phyloP scores from a whole-genome alignment of 202 grass and related monocot species.

The Miscanthus sacchariflorus region DNA sequence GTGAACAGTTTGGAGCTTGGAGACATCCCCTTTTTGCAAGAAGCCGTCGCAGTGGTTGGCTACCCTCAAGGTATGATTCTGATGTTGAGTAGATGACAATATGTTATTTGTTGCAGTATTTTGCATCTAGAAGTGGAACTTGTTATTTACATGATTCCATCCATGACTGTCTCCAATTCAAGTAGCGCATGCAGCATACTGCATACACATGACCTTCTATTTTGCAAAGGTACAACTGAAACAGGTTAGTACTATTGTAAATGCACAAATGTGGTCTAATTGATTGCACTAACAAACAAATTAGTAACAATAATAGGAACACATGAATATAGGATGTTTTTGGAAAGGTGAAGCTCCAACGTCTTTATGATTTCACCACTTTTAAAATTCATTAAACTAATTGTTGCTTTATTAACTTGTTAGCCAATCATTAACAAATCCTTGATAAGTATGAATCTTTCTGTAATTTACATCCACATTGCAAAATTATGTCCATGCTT shows the following conservation, averaged over 20 bases:
- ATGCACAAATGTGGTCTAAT: constrained; percentile 27
- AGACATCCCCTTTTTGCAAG: constrained; percentile 94
- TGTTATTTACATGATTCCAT: constrained; percentile 32
- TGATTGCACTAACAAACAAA: background rate
- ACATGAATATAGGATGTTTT: constrained; percentile 17
- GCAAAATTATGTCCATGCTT: background rate
- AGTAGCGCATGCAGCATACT: background rate
- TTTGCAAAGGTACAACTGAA: constrained; percentile 7
- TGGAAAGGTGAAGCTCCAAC: background rate
- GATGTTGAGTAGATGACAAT: constrained; percentile 17
- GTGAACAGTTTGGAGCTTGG: constrained; percentile 92
- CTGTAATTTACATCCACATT: background rate
- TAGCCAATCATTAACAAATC: constrained; percentile 6
- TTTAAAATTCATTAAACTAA: constrained; percentile 12
- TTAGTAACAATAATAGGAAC: constrained; percentile 15
- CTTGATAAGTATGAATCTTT: background rate
- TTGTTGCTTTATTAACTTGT: constrained; percentile 22
- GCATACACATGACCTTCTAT: constrained; percentile 20
- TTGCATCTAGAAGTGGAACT: constrained; percentile 29
- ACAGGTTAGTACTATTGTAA: background rate
- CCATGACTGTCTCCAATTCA: constrained; percentile 7
- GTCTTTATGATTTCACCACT: constrained; percentile 17
- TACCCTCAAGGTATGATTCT: constrained; percentile 87
- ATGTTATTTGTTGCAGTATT: constrained; percentile 22
- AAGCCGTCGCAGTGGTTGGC: constrained; percentile 94